phyloP scores from a whole-genome alignment of 2,329 filamentous ascomycete genomes.

The Chaetothyriales sp. region DNA sequence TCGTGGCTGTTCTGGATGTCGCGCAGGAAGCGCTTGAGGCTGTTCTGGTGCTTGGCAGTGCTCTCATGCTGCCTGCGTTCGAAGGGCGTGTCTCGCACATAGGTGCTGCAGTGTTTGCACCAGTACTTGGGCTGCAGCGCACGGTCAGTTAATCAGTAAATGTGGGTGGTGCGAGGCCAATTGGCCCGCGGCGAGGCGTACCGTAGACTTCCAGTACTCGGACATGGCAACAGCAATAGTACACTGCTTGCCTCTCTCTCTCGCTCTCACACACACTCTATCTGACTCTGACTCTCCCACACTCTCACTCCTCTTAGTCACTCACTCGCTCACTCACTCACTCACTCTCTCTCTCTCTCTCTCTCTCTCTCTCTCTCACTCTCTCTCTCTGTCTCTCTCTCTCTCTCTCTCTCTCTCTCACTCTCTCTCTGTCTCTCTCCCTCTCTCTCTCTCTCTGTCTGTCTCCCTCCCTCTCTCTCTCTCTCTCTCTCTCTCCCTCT shows the following conservation, averaged over 20 bases:
- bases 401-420: not conserved
- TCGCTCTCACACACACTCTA: not conserved
- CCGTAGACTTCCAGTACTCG: conserved; percentile 96
- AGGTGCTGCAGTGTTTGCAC: conserved; percentile 93
- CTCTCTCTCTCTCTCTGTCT: not conserved
- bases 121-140: conserved; percentile 62
- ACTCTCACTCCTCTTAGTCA: no score
- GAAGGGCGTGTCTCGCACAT: conserved; percentile 81
- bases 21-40: conserved; percentile 76
- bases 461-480: no score
- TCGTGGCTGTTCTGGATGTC: conserved; percentile 79
- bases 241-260: no score
- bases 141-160: conserved; percentile 14
- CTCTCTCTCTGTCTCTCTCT: not conserved
- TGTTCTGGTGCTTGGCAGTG: conserved; percentile 69
- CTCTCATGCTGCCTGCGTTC: conserved; percentile 82
- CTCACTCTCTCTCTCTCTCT: not conserved
- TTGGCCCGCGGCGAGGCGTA: conserved; percentile 21
- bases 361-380: not conserved
- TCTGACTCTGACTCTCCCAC: not conserved
- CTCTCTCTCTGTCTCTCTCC: not conserved
- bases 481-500: not conserved
- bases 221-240: conserved; percentile 54
- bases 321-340: not conserved
- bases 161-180: not conserved